Evolutionary conservation across 352 stramenopile genomes (phyloP).

Genomic region (Phytophthora pseudosyringae): DNA sequence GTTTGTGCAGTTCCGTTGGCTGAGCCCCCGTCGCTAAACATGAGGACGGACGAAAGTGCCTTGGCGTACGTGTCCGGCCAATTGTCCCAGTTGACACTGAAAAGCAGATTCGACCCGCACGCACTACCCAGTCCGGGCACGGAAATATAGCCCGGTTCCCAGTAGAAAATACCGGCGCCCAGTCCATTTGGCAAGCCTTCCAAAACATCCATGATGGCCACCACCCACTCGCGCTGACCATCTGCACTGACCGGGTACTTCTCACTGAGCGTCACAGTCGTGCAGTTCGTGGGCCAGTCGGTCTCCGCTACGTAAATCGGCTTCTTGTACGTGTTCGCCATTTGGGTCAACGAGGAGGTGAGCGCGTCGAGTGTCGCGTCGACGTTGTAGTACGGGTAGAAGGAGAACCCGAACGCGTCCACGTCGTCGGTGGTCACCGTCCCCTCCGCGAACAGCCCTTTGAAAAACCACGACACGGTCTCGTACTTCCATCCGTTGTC

Average conservation of each 20-base stretch:
- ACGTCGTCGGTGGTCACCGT: constrained; percentile 37
- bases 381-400: constrained; percentile 44
- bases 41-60: constrained; percentile 32
- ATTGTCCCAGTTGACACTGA: constrained; percentile 39
- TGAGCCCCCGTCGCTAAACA: constrained; percentile 20
- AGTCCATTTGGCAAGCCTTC: constrained; percentile 31
- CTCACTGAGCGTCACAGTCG: constrained; percentile 34
- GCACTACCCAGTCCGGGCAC: constrained; percentile 34
- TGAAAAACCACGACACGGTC: constrained; percentile 40
- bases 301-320: constrained; percentile 44
- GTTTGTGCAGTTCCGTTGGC: background rate
- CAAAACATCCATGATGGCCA: constrained; percentile 34
- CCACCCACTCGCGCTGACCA: constrained; percentile 38
- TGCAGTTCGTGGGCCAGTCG: constrained; percentile 38
- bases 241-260: constrained; percentile 27
- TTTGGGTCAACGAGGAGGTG: constrained; percentile 28
- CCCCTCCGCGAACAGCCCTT: constrained; percentile 31
- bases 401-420: constrained; percentile 43
- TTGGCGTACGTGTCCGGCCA: constrained; percentile 31
- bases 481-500: constrained; percentile 46
- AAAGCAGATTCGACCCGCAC: constrained; percentile 39
- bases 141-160: constrained; percentile 41
- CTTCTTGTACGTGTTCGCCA: constrained; percentile 41
- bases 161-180: constrained; percentile 44
- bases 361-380: constrained; percentile 36